phyloP scores from a whole-genome alignment of 2,329 filamentous ascomycete genomes.

The Penicillium polonicum region DNA sequence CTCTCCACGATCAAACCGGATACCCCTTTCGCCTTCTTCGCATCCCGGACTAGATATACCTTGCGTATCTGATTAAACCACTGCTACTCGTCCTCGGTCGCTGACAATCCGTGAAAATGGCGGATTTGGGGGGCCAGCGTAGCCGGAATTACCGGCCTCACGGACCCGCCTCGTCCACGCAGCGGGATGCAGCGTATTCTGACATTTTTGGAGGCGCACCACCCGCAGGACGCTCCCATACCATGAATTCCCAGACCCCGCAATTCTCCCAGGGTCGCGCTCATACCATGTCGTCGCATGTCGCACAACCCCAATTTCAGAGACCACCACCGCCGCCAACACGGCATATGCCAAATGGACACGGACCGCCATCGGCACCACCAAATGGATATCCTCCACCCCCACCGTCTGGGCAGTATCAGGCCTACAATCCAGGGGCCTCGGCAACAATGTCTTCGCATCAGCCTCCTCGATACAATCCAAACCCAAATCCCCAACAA shows the following conservation, averaged over 20 bases:
- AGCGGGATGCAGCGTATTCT: constrained; percentile 92
- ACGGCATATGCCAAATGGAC: constrained; percentile 48
- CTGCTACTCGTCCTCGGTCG: background rate
- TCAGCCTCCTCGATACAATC: constrained; percentile 54
- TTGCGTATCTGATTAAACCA: constrained; percentile 8
- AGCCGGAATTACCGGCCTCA: constrained; percentile 60
- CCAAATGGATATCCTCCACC: constrained; percentile 40
- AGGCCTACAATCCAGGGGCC: constrained; percentile 37
- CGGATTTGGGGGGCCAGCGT: constrained; percentile 63
- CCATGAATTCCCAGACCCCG: constrained; percentile 79
- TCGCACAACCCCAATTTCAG: constrained; percentile 45
- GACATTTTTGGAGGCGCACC: constrained; percentile 91
- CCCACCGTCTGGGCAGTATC: constrained; percentile 43
- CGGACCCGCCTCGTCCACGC: constrained; percentile 55
- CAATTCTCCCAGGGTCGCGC: constrained; percentile 67
- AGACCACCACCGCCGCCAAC: constrained; percentile 43
- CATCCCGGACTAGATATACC: constrained; percentile 5
- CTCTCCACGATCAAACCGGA: constrained; percentile 34
- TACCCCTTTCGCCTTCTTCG: constrained; percentile 18
- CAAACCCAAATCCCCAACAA: constrained; percentile 53
- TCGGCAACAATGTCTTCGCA: constrained; percentile 44
- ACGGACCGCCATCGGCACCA: constrained; percentile 39
- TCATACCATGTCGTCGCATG: constrained; percentile 69
- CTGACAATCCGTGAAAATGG: constrained; percentile 47
- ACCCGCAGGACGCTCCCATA: constrained; percentile 86